Percentiles rank a stretch among this genome's conserved stretches.
Conservation (phyloP, 345 rosid species). For the Brassica nigra region DNA sequence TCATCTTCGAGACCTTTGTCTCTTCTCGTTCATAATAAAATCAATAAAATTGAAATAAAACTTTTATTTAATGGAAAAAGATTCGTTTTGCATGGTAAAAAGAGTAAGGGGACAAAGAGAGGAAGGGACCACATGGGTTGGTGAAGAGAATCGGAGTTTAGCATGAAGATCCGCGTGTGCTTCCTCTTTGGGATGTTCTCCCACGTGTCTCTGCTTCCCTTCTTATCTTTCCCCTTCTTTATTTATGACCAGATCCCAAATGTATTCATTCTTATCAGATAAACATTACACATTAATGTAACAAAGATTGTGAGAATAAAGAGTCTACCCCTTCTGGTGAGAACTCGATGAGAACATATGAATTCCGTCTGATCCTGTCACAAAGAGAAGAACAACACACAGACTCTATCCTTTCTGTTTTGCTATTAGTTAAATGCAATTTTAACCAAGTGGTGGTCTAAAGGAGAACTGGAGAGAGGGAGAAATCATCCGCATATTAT, state of each 20-base stretch:
- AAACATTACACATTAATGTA: neutral
- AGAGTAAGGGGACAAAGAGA: slow-evolving; percentile 30
- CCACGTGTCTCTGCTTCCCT: slow-evolving; percentile 42
- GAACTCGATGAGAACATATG: neutral
- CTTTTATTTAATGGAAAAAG: neutral
- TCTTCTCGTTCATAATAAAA: neutral
- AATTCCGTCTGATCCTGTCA: slow-evolving; percentile 10
- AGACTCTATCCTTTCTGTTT: neutral
- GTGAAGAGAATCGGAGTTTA: slow-evolving; percentile 23
- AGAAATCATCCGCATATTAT: neutral
- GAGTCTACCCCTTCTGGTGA: neutral
- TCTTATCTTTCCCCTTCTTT: neutral
- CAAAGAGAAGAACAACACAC: slow-evolving; percentile 1
- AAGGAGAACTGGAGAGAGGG: neutral
- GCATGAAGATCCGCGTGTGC: slow-evolving; percentile 51
- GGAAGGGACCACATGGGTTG: slow-evolving; percentile 33
- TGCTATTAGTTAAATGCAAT: neutral
- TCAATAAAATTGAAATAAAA: neutral
- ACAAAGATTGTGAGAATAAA: neutral
- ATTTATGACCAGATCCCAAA: neutral
- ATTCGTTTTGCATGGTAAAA: slow-evolving; percentile 15
- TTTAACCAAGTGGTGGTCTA: slow-evolving; percentile 3
- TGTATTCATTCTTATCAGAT: neutral
- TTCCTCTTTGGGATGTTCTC: slow-evolving; percentile 42
- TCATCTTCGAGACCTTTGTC: neutral